Evolutionary conservation across 2,329 filamentous ascomycete genomes (phyloP).

Genomic region (Emericellopsis atlantica): DNA sequence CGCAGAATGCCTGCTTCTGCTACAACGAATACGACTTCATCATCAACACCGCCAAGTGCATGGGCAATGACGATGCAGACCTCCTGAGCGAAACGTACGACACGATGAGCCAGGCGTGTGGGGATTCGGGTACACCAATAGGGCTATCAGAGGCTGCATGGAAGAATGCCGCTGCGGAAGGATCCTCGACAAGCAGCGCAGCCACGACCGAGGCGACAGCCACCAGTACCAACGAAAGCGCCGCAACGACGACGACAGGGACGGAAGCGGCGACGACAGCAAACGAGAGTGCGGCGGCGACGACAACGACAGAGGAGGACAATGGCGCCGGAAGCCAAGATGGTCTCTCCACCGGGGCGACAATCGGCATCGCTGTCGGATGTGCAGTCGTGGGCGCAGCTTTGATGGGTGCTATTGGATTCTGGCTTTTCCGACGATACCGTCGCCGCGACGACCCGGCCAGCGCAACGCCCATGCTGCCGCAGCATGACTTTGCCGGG

Average conservation of each 20-base stretch:
- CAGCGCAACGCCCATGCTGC: constrained; percentile 18
- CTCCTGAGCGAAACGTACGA: constrained; percentile 25
- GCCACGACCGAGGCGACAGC: constrained; percentile 2
- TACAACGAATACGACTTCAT: constrained; percentile 30
- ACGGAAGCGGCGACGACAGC: not conserved
- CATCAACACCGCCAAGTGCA: constrained; percentile 25
- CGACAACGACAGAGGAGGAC: not conserved
- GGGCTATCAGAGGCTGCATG: constrained; percentile 23
- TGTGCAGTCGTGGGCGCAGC: constrained; percentile 12
- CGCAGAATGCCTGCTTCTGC: constrained; percentile 31
- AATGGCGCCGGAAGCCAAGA: not conserved
- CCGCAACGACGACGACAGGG: constrained; percentile 3
- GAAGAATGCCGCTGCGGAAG: constrained; percentile 14
- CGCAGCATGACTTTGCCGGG: constrained; percentile 5
- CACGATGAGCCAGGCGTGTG: constrained; percentile 25
- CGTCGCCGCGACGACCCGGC: constrained; percentile 10
- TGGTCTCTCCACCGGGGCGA: constrained; percentile 14
- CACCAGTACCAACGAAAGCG: constrained; percentile 2
- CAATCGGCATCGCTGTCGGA: constrained; percentile 20
- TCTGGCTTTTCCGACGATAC: constrained; percentile 14
- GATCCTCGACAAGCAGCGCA: constrained; percentile 4
- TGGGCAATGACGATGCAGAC: constrained; percentile 17
- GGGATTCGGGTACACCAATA: constrained; percentile 24
- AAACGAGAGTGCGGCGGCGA: not conserved
- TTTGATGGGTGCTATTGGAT: constrained; percentile 9